Evolutionary conservation across 2,329 filamentous ascomycete species (phyloP).

Genomic region (Fusarium musae): DNA sequence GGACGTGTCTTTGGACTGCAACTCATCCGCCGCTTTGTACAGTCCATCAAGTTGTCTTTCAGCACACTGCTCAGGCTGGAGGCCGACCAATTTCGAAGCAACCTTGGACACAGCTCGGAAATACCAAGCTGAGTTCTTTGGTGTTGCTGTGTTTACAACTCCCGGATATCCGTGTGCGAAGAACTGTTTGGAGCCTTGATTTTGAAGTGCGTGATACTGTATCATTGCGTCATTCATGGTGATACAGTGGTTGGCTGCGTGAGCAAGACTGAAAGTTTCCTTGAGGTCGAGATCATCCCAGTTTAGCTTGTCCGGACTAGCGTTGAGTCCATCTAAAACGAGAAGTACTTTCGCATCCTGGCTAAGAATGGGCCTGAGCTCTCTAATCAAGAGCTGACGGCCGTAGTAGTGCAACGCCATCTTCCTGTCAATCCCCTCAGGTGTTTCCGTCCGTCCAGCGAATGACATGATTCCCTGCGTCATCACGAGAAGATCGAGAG

Average conservation of each 20-base stretch:
- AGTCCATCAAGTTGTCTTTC: constrained; percentile 43
- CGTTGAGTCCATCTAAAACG: constrained; percentile 48
- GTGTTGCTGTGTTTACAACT: constrained; percentile 42
- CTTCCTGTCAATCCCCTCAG: constrained; percentile 58
- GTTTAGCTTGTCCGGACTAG: constrained; percentile 48
- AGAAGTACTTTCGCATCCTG: constrained; percentile 52
- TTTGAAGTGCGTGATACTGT: constrained; percentile 45
- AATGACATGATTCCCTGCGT: constrained; percentile 52
- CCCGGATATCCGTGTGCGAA: constrained; percentile 57
- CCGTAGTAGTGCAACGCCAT: constrained; percentile 59
- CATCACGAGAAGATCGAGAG: constrained; percentile 53
- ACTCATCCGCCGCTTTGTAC: constrained; percentile 8
- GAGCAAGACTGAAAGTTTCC: constrained; percentile 46
- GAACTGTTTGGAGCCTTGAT: constrained; percentile 12
- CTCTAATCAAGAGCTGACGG: constrained; percentile 55
- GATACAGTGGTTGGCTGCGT: constrained; percentile 51
- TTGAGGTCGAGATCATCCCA: constrained; percentile 55
- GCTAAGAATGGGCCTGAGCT: constrained; percentile 52
- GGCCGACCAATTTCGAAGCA: constrained; percentile 47
- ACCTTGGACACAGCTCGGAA: constrained; percentile 42
- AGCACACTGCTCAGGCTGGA: constrained; percentile 45
- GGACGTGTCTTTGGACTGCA: constrained; percentile 21
- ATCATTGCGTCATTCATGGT: constrained; percentile 54
- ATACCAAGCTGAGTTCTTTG: background rate
- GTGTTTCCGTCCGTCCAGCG: constrained; percentile 52